These are phyloP conservation scores for Mycena olivaceomarginata DNA, from an alignment of 768 basidiomycete genomes.

Conservation along the genomic window DNA sequence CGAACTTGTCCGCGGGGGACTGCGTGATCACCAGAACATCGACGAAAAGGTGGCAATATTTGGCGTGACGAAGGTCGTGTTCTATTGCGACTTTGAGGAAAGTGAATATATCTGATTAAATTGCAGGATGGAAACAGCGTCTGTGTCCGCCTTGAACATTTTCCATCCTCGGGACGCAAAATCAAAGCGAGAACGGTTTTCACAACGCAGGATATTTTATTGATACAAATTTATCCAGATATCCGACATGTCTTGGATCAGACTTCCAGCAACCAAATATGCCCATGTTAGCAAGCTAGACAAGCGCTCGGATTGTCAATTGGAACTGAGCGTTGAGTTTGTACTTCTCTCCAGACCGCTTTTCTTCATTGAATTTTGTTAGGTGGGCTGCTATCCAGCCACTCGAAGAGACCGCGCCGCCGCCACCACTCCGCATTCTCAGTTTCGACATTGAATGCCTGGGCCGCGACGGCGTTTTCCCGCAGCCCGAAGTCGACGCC, in stretches of 20 bases:
- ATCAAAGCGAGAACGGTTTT: background rate
- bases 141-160: background rate
- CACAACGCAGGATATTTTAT: background rate
- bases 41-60: background rate
- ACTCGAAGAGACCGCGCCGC: background rate
- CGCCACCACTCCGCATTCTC: slow-evolving; percentile 22
- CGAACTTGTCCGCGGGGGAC: background rate
- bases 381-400: slow-evolving; percentile 16
- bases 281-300: background rate
- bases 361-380: background rate
- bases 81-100: background rate
- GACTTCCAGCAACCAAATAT: slow-evolving; percentile 3
- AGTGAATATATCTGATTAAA: background rate
- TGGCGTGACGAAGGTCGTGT: slow-evolving; percentile 11
- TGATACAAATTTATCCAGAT: background rate
- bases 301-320: slow-evolving; percentile 14
- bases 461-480: slow-evolving; percentile 7
- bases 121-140: slow-evolving; percentile 18
- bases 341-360: background rate
- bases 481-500: slow-evolving; percentile 26
- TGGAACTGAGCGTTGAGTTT: slow-evolving; percentile 1
- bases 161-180: background rate
- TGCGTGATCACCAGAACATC: too few species aligned
- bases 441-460: slow-evolving; percentile 38
- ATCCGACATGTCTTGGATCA: slow-evolving; percentile 28